Percentiles rank a stretch among this genome's conserved stretches.
Evolutionary conservation across 192 early-diverging fungal genomes (phyloP).

Genomic region (Gamsiella multidivaricata): DNA sequence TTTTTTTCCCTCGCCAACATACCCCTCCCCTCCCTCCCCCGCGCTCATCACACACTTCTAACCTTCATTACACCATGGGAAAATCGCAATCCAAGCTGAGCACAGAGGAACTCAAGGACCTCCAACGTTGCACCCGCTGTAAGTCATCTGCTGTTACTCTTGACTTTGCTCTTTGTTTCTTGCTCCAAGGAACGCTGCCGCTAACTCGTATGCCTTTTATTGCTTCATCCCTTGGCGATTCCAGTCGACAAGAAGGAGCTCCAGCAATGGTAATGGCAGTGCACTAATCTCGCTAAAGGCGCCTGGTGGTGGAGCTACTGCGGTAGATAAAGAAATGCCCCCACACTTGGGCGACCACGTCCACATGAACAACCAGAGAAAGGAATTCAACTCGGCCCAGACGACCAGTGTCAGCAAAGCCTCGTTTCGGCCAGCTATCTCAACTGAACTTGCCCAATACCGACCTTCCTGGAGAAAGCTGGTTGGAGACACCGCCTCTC

Average conservation of each 20-base stretch:
- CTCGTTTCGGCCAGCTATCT: no score
- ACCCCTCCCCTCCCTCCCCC: background rate
- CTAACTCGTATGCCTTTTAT: background rate
- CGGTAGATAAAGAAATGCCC: no score
- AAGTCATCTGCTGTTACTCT: conserved; percentile 33
- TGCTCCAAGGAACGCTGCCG: background rate
- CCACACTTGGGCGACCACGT: no score
- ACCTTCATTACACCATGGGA: conserved; percentile 69
- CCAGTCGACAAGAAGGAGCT: conserved; percentile 92
- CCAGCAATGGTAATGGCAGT: conserved; percentile 81
- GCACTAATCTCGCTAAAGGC: no score
- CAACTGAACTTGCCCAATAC: no score
- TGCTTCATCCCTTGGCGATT: conserved; percentile 1
- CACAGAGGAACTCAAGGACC: conserved; percentile 80
- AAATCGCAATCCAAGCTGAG: conserved; percentile 88
- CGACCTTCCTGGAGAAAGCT: no score
- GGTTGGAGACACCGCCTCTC: no score
- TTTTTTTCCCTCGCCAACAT: background rate
- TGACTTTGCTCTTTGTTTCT: background rate
- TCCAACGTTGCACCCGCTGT: conserved; percentile 87
- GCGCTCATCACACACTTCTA: background rate
- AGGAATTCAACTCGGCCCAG: no score
- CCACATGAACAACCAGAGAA: no score
- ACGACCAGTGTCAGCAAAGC: no score
- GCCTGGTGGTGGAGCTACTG: no score